phyloP scores from a whole-genome alignment of 1,139 yeast genomes.

The Geotrichum citri-aurantii region DNA sequence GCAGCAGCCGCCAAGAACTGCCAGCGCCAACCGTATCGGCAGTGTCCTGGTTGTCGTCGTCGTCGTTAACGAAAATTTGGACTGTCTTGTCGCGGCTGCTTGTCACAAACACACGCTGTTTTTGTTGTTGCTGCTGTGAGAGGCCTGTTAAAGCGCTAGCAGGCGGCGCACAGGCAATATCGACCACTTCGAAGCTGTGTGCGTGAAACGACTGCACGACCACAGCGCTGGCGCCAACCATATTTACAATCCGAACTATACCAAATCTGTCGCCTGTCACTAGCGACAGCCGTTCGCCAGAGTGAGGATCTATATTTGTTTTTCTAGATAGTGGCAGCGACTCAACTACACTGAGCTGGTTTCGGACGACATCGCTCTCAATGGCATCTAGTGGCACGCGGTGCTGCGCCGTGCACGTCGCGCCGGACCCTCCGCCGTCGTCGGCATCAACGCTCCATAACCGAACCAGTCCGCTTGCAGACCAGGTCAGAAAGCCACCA shows the following conservation, averaged over 20 bases:
- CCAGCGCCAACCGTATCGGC: background rate
- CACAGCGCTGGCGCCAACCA: background rate
- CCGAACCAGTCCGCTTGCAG: slow-evolving; percentile 26
- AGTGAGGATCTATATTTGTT: background rate
- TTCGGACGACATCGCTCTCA: background rate
- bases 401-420: slow-evolving; percentile 15
- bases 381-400: background rate
- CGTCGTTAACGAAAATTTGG: slow-evolving; percentile 42
- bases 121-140: slow-evolving; percentile 7
- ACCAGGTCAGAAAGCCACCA: slow-evolving; percentile 28
- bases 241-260: slow-evolving; percentile 17
- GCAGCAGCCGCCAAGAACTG: slow-evolving; percentile 49
- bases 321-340: background rate
- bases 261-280: slow-evolving; percentile 27
- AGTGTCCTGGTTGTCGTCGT: slow-evolving; percentile 14
- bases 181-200: slow-evolving; percentile 29
- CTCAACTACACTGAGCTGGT: background rate
- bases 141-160: background rate
- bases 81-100: slow-evolving; percentile 58
- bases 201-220: slow-evolving; percentile 23
- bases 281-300: slow-evolving; percentile 11
- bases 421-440: background rate
- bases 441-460: slow-evolving; percentile 24
- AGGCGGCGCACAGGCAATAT: slow-evolving; percentile 21
- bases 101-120: slow-evolving; percentile 25